phyloP scores from a whole-genome alignment of 495 filamentous ascomycete species.

The Terfezia boudieri region DNA sequence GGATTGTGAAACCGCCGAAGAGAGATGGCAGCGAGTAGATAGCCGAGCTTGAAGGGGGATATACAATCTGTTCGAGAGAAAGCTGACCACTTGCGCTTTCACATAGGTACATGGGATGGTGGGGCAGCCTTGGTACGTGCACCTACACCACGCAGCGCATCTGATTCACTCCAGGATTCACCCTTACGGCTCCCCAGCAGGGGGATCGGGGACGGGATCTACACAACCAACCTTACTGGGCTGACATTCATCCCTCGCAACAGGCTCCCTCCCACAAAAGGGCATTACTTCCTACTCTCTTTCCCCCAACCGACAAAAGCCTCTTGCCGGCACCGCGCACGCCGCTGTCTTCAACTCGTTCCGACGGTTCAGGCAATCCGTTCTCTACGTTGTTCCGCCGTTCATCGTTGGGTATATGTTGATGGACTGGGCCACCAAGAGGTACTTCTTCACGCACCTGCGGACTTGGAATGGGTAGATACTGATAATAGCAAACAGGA shows the following conservation, averaged over 20 bases:
- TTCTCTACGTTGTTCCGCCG: constrained; percentile 60
- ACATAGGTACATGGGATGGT: constrained; percentile 54
- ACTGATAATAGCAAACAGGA: constrained; percentile 28
- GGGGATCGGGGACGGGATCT: background rate
- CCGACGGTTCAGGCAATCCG: constrained; percentile 24
- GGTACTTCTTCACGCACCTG: constrained; percentile 28
- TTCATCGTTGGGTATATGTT: constrained; percentile 48
- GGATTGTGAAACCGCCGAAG: background rate
- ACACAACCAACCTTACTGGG: too few species aligned
- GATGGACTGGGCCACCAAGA: constrained; percentile 70
- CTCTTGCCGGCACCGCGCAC: constrained; percentile 36
- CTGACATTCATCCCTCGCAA: too few species aligned
- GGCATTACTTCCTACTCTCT: constrained; percentile 38
- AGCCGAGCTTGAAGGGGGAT: too few species aligned
- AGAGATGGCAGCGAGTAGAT: too few species aligned
- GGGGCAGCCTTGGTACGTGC: constrained; percentile 66
- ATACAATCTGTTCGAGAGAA: constrained; percentile 4
- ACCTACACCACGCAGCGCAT: background rate
- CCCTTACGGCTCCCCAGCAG: background rate
- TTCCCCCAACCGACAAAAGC: constrained; percentile 41
- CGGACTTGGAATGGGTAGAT: background rate
- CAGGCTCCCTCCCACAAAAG: constrained; percentile 35
- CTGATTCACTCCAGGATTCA: background rate
- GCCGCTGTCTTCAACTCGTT: constrained; percentile 35
- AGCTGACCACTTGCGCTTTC: constrained; percentile 8